Evolutionary conservation across 2,329 filamentous ascomycete species (phyloP).

Genomic region (Xylaria sp.): DNA sequence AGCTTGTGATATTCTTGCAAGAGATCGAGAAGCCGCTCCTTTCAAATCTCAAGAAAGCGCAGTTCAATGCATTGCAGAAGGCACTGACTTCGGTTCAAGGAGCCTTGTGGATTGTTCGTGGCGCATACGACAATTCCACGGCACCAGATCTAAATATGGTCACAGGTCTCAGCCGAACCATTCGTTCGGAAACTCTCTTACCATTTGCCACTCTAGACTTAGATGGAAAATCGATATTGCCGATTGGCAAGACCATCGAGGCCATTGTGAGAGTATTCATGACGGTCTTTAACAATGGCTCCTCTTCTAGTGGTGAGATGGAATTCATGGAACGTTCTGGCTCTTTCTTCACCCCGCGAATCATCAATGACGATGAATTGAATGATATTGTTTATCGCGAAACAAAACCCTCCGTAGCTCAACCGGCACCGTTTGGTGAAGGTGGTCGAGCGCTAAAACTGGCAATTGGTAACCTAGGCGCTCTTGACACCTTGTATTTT

Average conservation of each 20-base stretch:
- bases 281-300: constrained; percentile 51
- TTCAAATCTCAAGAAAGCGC: constrained; percentile 52
- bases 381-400: constrained; percentile 58
- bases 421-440: constrained; percentile 55
- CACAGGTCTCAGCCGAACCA: constrained; percentile 50
- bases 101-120: constrained; percentile 53
- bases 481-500: constrained; percentile 49
- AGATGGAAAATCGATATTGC: constrained; percentile 44
- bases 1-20: constrained; percentile 56
- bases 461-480: constrained; percentile 44
- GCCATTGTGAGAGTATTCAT: constrained; percentile 52
- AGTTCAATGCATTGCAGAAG: constrained; percentile 53
- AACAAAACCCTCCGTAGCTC: constrained; percentile 54
- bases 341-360: constrained; percentile 54
- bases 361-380: constrained; percentile 55
- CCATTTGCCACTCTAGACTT: constrained; percentile 51
- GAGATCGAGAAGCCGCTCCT: constrained; percentile 60
- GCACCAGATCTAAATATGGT: constrained; percentile 51
- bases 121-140: constrained; percentile 50
- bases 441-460: constrained; percentile 45
- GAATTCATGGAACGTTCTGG: constrained; percentile 57
- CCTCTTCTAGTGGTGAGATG: constrained; percentile 53
- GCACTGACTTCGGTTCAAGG: constrained; percentile 48
- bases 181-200: constrained; percentile 50
- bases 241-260: constrained; percentile 38